These are phyloP conservation scores for Saccharomycodes ludwigii DNA, from an alignment of 805 yeast genomes.

Conservation along the genomic window DNA sequence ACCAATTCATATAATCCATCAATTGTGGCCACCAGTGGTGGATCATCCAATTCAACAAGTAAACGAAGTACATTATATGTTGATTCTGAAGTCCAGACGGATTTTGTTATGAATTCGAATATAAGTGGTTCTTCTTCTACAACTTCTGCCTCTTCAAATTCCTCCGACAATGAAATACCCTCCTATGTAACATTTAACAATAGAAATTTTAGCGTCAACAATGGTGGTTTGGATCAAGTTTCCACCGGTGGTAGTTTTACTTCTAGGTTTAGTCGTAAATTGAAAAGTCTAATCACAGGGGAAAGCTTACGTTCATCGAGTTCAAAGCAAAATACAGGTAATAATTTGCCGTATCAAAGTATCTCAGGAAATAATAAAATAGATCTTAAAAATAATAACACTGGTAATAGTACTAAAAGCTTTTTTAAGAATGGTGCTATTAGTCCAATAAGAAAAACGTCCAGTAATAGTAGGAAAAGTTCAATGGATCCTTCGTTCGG, in stretches of 20 bases:
- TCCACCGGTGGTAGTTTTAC: conserved; percentile 14
- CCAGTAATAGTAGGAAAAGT: conserved; percentile 4
- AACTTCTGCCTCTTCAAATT: conserved; percentile 2
- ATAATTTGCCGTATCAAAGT: too few relatives aligned
- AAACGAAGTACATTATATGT: too few relatives aligned
- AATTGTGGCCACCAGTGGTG: conserved; percentile 4
- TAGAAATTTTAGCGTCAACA: too few relatives aligned
- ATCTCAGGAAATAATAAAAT: too few relatives aligned
- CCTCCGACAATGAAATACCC: too few relatives aligned
- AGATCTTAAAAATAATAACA: conserved; percentile 11
- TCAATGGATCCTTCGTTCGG: too few relatives aligned
- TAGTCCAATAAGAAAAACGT: not conserved
- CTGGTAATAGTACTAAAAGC: conserved; percentile 5
- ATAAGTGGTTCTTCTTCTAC: conserved; percentile 2
- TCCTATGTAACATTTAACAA: too few relatives aligned
- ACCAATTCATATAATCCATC: too few relatives aligned
- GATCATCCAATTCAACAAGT: too few relatives aligned
- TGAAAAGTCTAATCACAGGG: conserved; percentile 13
- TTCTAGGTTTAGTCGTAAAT: conserved; percentile 9
- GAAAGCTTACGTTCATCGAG: conserved; percentile 11
- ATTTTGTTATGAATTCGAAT: not conserved
- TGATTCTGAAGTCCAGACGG: conserved; percentile 6
- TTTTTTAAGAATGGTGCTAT: too few relatives aligned
- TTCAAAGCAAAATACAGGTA: conserved; percentile 18
- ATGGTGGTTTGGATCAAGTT: conserved; percentile 5